Base-by-base conservation (phyloP, 2,329 filamentous ascomycete genomes). In the Cephalotrichum gorgonifer region DNA sequence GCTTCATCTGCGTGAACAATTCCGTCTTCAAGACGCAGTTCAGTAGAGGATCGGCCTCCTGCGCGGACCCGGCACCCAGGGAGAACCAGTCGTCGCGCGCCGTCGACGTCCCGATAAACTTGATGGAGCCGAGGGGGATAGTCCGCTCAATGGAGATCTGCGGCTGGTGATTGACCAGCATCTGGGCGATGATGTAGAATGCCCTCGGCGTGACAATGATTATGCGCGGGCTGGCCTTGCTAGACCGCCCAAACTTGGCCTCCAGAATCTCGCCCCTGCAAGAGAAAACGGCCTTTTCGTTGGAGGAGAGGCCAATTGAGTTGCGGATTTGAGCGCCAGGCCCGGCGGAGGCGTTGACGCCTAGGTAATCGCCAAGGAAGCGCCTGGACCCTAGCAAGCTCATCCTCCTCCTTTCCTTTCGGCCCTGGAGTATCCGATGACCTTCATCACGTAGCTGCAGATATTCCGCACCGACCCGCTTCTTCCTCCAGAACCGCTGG, bases 21-120 rank as follows among this genome's bases (percentile, higher is more conserved):
- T 98, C 93, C 0, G 93, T 98, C 73, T 98, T 98, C 66, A 98
- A 82, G 20, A 96, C 72, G 61, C 93, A 98, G 68, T 84, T 95
- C 59, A 98, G 67, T 22, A 98, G 74, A n/a, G 93, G 89, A 64
- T 98, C 93, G 0, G 93, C 76, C 63, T 97, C 91, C 61, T 95
- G 88, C 8, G 84, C 83, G 28, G 90, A 90, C n/a, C 87, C 88
- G 42, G 94, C 77, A 3, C 90, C 88, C 31, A 98, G 73, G 1
- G 91, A 88, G 65, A 98, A 96, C 93, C 93, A 98, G 66, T 98
- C 93, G 58, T 98, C 93, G 54, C 87, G 88, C 52, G 86, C 70
- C 15, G 78, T 88, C 2, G 91, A 96, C 5, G 79, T 73, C 58
- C 88, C 81, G 55, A 98, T 73, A 60, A 85, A 93, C 65, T 94